phyloP scores from a whole-genome alignment of 1,284 basidiomycete species.

The Cutaneotrichosporon dermatis region DNA sequence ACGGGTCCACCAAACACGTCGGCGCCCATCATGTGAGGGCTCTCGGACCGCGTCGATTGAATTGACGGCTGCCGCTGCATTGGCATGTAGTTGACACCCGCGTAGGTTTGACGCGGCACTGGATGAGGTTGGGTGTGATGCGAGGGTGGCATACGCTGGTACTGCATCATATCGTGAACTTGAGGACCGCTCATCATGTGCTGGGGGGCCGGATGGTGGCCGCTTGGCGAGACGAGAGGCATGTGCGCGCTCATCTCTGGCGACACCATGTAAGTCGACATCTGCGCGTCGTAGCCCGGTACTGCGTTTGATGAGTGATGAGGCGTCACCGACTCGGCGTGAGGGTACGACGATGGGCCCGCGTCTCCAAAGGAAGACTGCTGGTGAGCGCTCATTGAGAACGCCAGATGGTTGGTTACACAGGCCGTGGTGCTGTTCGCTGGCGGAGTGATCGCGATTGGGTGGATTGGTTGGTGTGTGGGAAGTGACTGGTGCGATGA shows the following conservation, averaged over 20 bases:
- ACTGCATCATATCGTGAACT: constrained; percentile 2
- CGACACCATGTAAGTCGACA: constrained; percentile 12
- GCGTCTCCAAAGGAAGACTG: constrained; percentile 1
- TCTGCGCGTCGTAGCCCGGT: not conserved
- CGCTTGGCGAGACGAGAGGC: constrained; percentile 4
- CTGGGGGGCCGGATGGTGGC: not conserved
- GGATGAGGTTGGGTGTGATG: not conserved
- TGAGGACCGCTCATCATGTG: not conserved
- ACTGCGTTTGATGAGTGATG: too few species aligned
- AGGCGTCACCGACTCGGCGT: too few species aligned
- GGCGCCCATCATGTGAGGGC: constrained; percentile 34
- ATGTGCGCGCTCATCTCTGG: constrained; percentile 10
- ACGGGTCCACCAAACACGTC: constrained; percentile 27
- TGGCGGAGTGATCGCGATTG: too few species aligned
- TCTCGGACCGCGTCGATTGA: constrained; percentile 22
- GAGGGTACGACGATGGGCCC: not conserved
- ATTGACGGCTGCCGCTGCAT: constrained; percentile 31
- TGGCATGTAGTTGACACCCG: constrained; percentile 7
- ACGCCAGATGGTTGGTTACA: not conserved
- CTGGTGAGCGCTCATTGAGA: constrained; percentile 1
- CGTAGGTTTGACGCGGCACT: constrained; percentile 2
- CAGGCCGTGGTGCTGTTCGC: too few species aligned
- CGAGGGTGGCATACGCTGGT: not conserved
- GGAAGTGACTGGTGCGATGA: too few species aligned
- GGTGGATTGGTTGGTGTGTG: too few species aligned